These are phyloP conservation scores for Kazachstania taianensis DNA, from an alignment of 805 yeast species.

Conservation along the genomic window DNA sequence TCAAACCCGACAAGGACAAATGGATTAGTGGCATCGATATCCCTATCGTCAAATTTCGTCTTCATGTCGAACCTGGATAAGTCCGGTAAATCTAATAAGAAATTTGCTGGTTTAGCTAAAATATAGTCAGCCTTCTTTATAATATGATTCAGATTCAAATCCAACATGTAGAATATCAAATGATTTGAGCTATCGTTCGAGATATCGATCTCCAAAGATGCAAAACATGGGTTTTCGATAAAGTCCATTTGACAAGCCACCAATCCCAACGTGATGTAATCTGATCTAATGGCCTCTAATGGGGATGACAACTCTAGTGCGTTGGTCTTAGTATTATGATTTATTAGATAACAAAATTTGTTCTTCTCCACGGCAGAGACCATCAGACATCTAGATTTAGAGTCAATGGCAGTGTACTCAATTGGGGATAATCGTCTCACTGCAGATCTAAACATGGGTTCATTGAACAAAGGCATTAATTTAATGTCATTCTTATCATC, in stretches of 20 bases:
- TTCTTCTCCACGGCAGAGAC: slow-evolving; percentile 63
- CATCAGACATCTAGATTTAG: slow-evolving; percentile 59
- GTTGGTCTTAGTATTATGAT: slow-evolving; percentile 22
- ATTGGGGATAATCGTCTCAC: slow-evolving; percentile 71
- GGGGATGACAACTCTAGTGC: slow-evolving; percentile 48
- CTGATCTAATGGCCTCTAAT: slow-evolving; percentile 49
- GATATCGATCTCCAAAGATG: slow-evolving; percentile 63
- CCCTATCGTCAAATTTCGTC: slow-evolving; percentile 5
- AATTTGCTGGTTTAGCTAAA: slow-evolving; percentile 32
- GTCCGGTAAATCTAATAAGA: slow-evolving; percentile 57
- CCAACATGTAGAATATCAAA: slow-evolving; percentile 69
- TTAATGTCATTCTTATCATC: slow-evolving; percentile 28
- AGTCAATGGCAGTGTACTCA: slow-evolving; percentile 57
- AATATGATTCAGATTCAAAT: slow-evolving; percentile 75
- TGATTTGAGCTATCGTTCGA: slow-evolving; percentile 30
- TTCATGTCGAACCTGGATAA: slow-evolving; percentile 16
- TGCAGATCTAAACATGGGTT: slow-evolving; percentile 67
- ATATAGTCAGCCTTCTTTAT: slow-evolving; percentile 39
- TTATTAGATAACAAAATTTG: slow-evolving; percentile 58
- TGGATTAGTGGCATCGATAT: slow-evolving; percentile 39
- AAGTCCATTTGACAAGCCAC: slow-evolving; percentile 63
- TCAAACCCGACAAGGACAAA: slow-evolving; percentile 47
- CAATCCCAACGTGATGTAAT: slow-evolving; percentile 41
- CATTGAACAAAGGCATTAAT: slow-evolving; percentile 40
- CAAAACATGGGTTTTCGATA: slow-evolving; percentile 72